Percentiles rank a stretch among this genome's conserved stretches.
These are phyloP conservation scores for Carex kokanica DNA, from an alignment of 176 grass and related monocot genomes.

Conservation along the genomic window DNA sequence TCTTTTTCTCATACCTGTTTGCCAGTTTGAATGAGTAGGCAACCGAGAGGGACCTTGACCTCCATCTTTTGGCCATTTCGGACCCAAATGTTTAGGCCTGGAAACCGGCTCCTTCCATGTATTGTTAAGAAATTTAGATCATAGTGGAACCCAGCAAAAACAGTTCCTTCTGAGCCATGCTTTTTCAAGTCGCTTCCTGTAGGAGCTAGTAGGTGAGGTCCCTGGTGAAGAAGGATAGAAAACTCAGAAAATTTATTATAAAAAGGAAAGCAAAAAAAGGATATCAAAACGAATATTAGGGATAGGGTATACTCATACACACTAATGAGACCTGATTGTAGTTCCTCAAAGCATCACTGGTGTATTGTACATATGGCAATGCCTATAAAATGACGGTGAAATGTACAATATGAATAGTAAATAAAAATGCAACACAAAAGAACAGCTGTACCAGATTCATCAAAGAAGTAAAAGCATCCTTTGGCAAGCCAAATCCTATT, in stretches of 20 bases:
- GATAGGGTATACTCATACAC: too few relatives aligned
- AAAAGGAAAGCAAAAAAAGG: neutral
- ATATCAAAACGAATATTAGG: neutral
- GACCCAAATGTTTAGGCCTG: constrained; percentile 90
- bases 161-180: constrained; percentile 68
- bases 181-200: constrained; percentile 84
- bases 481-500: constrained; percentile 77
- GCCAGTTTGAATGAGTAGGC: constrained; percentile 84
- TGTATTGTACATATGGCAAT: neutral
- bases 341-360: neutral
- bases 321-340: neutral
- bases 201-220: constrained; percentile 90
- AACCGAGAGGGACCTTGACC: constrained; percentile 89
- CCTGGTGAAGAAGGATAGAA: constrained; percentile 36
- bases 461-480: constrained; percentile 90
- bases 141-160: constrained; percentile 96
- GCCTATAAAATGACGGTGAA: neutral
- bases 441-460: constrained; percentile 77
- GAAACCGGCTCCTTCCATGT: constrained; percentile 95
- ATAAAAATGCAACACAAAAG: neutral
- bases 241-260: too few relatives aligned
- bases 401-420: neutral
- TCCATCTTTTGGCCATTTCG: constrained; percentile 84
- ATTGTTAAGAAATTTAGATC: constrained; percentile 99
- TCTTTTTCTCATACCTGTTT: constrained; percentile 51